These are phyloP conservation scores for Albugo candida DNA, from an alignment of 352 stramenopile genomes.

Conservation along the genomic window DNA sequence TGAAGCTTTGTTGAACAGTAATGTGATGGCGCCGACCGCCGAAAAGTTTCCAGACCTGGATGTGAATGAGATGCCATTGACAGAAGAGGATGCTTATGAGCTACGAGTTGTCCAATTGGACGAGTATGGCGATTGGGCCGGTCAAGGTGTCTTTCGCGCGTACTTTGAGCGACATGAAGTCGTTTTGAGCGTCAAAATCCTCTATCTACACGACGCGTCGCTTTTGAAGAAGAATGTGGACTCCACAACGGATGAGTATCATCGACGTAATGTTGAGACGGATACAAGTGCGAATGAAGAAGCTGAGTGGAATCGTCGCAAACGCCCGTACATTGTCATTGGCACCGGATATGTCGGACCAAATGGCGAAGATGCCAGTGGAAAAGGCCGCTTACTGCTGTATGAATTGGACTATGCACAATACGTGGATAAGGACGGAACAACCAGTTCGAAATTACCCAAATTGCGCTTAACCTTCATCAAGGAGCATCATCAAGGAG, in stretches of 20 bases:
- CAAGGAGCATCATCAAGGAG: slow-evolving; percentile 70
- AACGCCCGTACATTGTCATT: slow-evolving; percentile 64
- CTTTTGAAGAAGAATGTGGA: slow-evolving; percentile 52
- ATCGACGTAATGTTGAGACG: background rate
- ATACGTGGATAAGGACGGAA: slow-evolving; percentile 57
- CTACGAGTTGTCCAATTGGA: slow-evolving; percentile 59
- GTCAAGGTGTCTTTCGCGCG: slow-evolving; percentile 52
- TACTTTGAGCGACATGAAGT: slow-evolving; percentile 74
- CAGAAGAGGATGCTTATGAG: slow-evolving; percentile 69
- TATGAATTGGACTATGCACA: slow-evolving; percentile 81
- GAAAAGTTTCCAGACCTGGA: slow-evolving; percentile 59
- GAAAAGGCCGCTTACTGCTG: slow-evolving; percentile 53
- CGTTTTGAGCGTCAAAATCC: slow-evolving; percentile 65
- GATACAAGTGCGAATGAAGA: background rate
- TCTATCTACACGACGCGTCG: slow-evolving; percentile 73
- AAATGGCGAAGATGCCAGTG: slow-evolving; percentile 74
- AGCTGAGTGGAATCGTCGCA: slow-evolving; percentile 51
- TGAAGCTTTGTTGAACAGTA: slow-evolving; percentile 25
- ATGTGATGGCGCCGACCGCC: slow-evolving; percentile 56
- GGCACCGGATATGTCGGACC: slow-evolving; percentile 67
- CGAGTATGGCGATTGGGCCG: slow-evolving; percentile 62
- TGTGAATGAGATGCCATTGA: slow-evolving; percentile 39
- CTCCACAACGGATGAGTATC: slow-evolving; percentile 17
- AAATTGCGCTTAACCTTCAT: slow-evolving; percentile 71
- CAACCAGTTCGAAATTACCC: slow-evolving; percentile 53